Base-by-base conservation (phyloP, 169 alveolate species). In the Miamiensis avidus region DNA sequence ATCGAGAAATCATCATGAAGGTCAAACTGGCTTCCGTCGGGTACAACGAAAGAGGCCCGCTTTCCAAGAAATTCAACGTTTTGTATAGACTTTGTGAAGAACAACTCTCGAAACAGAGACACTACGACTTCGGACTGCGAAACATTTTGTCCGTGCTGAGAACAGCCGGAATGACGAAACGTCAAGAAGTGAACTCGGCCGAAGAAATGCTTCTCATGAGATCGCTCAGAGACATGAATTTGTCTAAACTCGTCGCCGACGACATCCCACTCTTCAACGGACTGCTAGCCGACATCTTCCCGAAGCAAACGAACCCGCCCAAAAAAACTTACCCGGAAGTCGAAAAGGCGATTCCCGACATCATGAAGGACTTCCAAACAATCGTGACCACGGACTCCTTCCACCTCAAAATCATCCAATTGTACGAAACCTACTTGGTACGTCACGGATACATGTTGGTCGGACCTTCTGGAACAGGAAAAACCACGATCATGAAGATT, bases 401-500 rank as follows among this genome's bases (percentile, higher is more conserved):
- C 96, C 88, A 95, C 72, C 87, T 93, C 65, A 97, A 98, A 91
- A 95, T 96, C 84, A 96, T 96, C 90, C 98, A 97, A 93, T 94
- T 97, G 30, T 94, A 95, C 85, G 99, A 98, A 95, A 98, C 99
- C 0, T 97, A 98, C 27, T 91, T 97, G 76, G 99, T 98, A 87
- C 96, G 99, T 31, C 99, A 98, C 89, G 99, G 99, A 79, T 97
- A 97, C 94, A 98, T 98, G 99, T 89, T 98, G 75, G 99, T 98
- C 73, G 99, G 99, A 25, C 98, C 98, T 75, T 97, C 99, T 30
- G 98, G 99, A 31, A 94, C 99, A 34, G 99, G 99, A 49, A 98
- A 98, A 93, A 96, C 99, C 16, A 98, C 99, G 77, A 98, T 98
- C 81, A 95, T 96, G 83, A 96, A 95, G 81, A 95, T 97, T 31